These are phyloP conservation scores for Solanum lycopersicoides DNA, from an alignment of 257 asterid genomes.

Conservation along the genomic window DNA sequence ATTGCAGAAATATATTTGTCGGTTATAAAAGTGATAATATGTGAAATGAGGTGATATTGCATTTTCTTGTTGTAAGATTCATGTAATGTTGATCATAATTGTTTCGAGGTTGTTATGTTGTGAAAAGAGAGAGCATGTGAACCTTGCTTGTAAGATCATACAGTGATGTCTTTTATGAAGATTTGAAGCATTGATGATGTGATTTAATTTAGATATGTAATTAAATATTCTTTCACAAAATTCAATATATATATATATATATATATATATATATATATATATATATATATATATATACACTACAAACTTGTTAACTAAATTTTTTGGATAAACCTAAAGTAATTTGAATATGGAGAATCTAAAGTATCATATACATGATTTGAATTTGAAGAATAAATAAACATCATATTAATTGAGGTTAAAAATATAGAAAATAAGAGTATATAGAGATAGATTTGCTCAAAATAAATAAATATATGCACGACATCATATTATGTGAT, in stretches of 20 bases:
- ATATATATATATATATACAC: background rate
- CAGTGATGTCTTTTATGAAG: background rate
- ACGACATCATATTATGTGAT: background rate
- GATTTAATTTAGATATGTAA: too few relatives aligned
- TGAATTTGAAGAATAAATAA: background rate
- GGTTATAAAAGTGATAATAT: background rate
- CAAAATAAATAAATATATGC: background rate
- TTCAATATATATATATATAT: too few relatives aligned
- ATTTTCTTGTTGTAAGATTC: background rate
- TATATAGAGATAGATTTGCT: too few relatives aligned
- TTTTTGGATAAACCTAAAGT: background rate
- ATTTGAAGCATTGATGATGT: too few relatives aligned
- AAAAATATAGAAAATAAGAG: too few relatives aligned
- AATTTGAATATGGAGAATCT: background rate
- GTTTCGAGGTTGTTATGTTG: background rate
- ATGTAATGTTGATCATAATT: background rate
- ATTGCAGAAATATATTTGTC: background rate
- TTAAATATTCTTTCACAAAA: too few relatives aligned
- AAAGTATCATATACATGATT: background rate
- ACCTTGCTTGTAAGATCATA: background rate
- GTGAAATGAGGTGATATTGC: background rate
- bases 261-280: too few relatives aligned
- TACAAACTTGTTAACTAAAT: background rate
- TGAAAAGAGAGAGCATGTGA: background rate
- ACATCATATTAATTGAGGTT: background rate